Evolutionary conservation across 768 basidiomycete species (phyloP), one percentile per base, ranked within the genome.

Genomic region (Boletus sp.): DNA sequence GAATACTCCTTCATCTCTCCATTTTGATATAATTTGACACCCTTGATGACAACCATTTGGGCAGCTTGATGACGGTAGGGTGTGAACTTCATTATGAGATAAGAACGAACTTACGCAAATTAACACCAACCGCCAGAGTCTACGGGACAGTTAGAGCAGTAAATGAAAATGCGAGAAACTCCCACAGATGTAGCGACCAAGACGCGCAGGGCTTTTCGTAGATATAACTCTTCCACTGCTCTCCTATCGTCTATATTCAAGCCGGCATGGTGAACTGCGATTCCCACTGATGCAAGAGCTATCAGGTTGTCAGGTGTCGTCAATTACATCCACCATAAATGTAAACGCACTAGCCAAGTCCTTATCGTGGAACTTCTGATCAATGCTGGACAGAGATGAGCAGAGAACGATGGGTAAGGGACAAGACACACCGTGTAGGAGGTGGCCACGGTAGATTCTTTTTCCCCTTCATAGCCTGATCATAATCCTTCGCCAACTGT

Each of bases 51-150:
- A 48, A 96, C 96, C 60, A 90, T 90, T 65, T 96, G 92, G 1
- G 95, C 94, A 47, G 96, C 92, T 94, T 59, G 3, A 58, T 12
- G 36, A 15, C 37, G 30, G 11, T 54, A 47, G 57, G 54, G 30
- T 32, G 30, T 45, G 47, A 36, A 24, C 10, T 47, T 39, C 29
- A 18, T 6, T 20, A 14, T 4, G 15, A 30, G 29, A 28, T 7
- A 14, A 52, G 9, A 36, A 47, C 6, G 18, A 50, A 75, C 86
- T 61, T 66, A 92, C 92, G 97, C 52, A 98, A 78, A 68, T 99
- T 98, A 35, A 98, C 93, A 1, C 97, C 96, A 39, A 98, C 94
- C 0, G 97, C 95, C 28, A 99, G 78, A 14, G 96, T 98, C 90
- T 95, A 63, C 2, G 57, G n/a, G 29, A 53, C 8, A 37, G 48